Percentiles rank a stretch among this genome's conserved stretches.
Evolutionary conservation across 352 stramenopile species (phyloP).

Genomic region (Vaucheria bursata): DNA sequence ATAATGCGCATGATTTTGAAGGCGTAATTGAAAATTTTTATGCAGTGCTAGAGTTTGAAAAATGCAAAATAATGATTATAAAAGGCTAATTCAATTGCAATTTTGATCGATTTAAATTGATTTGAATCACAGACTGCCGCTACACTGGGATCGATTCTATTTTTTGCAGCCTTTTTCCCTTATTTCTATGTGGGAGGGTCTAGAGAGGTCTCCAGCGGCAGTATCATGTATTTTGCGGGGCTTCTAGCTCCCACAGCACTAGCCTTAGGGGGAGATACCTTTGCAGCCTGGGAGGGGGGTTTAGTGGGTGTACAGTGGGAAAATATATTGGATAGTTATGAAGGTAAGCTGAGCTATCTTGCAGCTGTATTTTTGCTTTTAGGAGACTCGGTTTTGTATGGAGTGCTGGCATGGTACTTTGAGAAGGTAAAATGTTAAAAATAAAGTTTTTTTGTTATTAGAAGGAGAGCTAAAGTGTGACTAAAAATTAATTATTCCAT

Average conservation of each 20-base stretch:
- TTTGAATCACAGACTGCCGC: slow-evolving; percentile 55
- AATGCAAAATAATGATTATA: too few species aligned
- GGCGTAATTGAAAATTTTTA: too few species aligned
- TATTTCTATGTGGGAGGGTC: slow-evolving; percentile 47
- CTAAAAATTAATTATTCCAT: too few species aligned
- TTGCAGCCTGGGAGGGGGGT: slow-evolving; percentile 49
- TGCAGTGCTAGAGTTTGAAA: too few species aligned
- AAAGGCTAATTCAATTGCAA: too few species aligned
- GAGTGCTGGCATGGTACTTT: slow-evolving; percentile 73
- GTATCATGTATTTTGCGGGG: slow-evolving; percentile 45
- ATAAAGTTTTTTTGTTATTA: neutral
- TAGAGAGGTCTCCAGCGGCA: slow-evolving; percentile 29
- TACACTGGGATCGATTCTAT: slow-evolving; percentile 68
- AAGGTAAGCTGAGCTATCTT: slow-evolving; percentile 45
- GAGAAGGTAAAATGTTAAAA: slow-evolving; percentile 59
- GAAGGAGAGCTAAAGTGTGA: neutral
- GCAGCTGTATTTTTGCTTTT: slow-evolving; percentile 64
- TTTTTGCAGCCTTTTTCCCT: slow-evolving; percentile 64
- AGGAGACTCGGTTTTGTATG: slow-evolving; percentile 78
- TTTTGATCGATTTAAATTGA: too few species aligned
- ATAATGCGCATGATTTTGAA: too few species aligned
- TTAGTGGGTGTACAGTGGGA: slow-evolving; percentile 42
- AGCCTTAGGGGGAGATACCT: slow-evolving; percentile 40
- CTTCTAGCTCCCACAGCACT: slow-evolving; percentile 52
- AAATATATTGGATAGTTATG: slow-evolving; percentile 35